Evolutionary conservation across 2,329 filamentous ascomycete genomes (phyloP).

Genomic region (Tympanopsis confertula): DNA sequence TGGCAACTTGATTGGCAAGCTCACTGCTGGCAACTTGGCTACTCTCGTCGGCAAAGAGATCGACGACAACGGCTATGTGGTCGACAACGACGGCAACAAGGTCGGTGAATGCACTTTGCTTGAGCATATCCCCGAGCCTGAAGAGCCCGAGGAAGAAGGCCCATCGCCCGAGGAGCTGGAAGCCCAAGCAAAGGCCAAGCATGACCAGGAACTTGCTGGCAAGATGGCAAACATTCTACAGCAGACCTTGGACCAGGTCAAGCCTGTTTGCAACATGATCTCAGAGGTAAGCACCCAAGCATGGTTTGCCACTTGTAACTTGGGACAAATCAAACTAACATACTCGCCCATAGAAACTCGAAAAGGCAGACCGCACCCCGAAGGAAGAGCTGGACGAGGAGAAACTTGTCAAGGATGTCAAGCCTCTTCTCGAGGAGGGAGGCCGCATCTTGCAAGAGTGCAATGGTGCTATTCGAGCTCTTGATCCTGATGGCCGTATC

Average conservation of each 20-base stretch:
- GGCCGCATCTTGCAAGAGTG: constrained; percentile 55
- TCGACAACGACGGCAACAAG: constrained; percentile 38
- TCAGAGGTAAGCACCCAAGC: constrained; percentile 38
- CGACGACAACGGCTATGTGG: constrained; percentile 39
- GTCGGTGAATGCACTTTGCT: constrained; percentile 40
- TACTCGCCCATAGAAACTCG: constrained; percentile 37
- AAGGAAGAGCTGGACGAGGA: constrained; percentile 63
- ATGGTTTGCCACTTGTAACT: too few relatives aligned
- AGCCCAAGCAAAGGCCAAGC: constrained; percentile 29
- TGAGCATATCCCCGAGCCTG: constrained; percentile 18
- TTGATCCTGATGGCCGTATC: constrained; percentile 60
- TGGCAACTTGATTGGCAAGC: constrained; percentile 27
- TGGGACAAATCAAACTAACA: constrained; percentile 5
- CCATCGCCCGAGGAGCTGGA: constrained; percentile 30
- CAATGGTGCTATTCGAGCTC: constrained; percentile 57
- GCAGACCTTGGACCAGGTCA: constrained; percentile 54
- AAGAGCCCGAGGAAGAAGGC: constrained; percentile 28
- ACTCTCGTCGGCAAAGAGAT: constrained; percentile 37
- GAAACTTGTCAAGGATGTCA: constrained; percentile 58
- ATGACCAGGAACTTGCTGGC: constrained; percentile 50
- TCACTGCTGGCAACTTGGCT: constrained; percentile 37
- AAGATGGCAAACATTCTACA: constrained; percentile 53
- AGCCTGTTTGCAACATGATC: constrained; percentile 60
- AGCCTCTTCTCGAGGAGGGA: constrained; percentile 60
- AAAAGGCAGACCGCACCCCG: constrained; percentile 53